Conservation (phyloP, 176 grass and related monocot genomes). For the Cenchrus fungigraminus region DNA sequence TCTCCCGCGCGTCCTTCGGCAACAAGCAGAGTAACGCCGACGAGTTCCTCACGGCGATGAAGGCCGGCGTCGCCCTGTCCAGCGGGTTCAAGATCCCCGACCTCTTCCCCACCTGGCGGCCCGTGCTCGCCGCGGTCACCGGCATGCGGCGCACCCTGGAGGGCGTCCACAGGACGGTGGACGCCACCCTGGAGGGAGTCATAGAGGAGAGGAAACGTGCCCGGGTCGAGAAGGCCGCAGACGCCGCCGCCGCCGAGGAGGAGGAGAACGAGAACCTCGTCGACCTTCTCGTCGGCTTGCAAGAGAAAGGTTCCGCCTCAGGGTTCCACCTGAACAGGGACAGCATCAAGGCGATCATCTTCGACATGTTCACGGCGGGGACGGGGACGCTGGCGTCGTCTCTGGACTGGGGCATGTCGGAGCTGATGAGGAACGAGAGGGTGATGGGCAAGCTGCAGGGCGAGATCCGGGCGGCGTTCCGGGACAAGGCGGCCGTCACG, state of each 20-base stretch:
- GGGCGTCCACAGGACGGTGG: conserved; percentile 2
- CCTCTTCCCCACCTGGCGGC: conserved; percentile 19
- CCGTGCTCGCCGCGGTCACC: neutral
- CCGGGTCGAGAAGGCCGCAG: neutral
- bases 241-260: neutral
- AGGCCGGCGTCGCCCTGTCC: neutral
- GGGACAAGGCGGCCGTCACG: neutral
- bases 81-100: conserved; percentile 27
- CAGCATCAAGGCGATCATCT: conserved; percentile 45
- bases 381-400: conserved; percentile 23
- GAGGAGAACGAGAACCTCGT: conserved; percentile 22
- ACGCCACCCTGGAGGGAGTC: conserved; percentile 8
- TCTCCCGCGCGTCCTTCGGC: conserved; percentile 6
- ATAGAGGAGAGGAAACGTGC: neutral
- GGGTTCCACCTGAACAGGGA: conserved; percentile 9
- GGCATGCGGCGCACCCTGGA: conserved; percentile 17
- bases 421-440: conserved; percentile 39
- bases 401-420: conserved; percentile 57
- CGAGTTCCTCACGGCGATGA: conserved; percentile 6
- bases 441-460: conserved; percentile 45
- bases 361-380: conserved; percentile 47
- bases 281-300: conserved; percentile 41
- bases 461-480: conserved; percentile 30
- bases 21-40: neutral
- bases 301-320: conserved; percentile 3